Percentiles rank a stretch among this genome's conserved stretches.
Conservation (phyloP, 805 yeast species). For the Kluyveromyces nonfermentans region DNA sequence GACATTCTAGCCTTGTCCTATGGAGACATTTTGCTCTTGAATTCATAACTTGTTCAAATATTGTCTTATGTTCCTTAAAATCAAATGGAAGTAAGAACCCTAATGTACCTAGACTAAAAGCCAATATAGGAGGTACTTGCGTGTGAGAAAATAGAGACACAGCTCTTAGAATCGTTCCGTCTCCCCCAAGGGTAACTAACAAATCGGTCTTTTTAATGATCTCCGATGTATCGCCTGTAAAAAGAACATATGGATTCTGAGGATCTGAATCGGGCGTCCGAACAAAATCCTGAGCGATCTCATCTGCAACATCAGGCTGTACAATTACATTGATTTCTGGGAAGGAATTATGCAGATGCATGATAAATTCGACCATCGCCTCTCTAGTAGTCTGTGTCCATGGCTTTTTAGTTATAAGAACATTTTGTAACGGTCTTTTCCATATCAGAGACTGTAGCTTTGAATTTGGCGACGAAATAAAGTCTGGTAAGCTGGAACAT, state of each 20-base stretch:
- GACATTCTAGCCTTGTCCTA: conserved; percentile 73
- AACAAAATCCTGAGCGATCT: conserved; percentile 34
- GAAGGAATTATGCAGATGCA: conserved; percentile 49
- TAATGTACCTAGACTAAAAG: conserved; percentile 83
- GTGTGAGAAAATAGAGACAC: conserved; percentile 66
- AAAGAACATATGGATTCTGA: conserved; percentile 34
- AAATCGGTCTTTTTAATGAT: conserved; percentile 64
- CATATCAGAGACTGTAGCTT: conserved; percentile 58
- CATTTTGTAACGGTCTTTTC: conserved; percentile 65
- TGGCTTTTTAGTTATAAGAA: conserved; percentile 79
- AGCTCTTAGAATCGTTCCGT: conserved; percentile 83
- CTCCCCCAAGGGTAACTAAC: conserved; percentile 89
- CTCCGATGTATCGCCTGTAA: conserved; percentile 49
- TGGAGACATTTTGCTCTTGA: conserved; percentile 65
- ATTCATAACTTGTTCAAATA: conserved; percentile 57
- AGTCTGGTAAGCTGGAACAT: conserved; percentile 38
- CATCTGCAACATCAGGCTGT: conserved; percentile 64
- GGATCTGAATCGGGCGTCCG: conserved; percentile 21
- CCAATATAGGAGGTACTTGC: conserved; percentile 77
- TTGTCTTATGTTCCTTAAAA: conserved; percentile 46
- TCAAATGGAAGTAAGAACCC: conserved; percentile 89
- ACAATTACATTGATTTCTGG: conserved; percentile 74
- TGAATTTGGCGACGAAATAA: conserved; percentile 45
- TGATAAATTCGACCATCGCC: conserved; percentile 59
- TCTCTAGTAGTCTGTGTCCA: conserved; percentile 54